Evolutionary conservation across 169 alveolate genomes (phyloP).

Genomic region (Cryptosporidium meleagridis): DNA sequence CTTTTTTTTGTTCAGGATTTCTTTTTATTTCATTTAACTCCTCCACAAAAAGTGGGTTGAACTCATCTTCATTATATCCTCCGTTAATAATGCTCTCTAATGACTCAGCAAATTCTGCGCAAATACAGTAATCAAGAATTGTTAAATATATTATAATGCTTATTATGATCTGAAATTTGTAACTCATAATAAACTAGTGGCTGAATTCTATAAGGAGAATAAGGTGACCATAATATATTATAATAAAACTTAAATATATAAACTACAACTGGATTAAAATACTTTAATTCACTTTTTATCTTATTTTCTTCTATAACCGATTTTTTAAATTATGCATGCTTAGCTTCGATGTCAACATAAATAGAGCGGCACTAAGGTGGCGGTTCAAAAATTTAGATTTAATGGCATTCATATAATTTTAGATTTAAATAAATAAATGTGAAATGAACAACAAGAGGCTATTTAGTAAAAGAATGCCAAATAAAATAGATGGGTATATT

Average conservation of each 20-base stretch:
- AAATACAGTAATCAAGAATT: constrained; percentile 4
- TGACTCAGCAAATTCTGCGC: constrained; percentile 14
- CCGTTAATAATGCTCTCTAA: constrained; percentile 3
- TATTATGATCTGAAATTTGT: background rate
- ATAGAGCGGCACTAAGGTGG: constrained; percentile 34
- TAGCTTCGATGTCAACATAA: background rate
- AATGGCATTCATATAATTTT: background rate
- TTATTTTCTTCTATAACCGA: background rate
- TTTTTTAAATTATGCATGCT: background rate
- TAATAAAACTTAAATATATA: background rate
- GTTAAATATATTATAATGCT: background rate
- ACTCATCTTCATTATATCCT: constrained; percentile 44
- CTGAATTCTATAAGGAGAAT: background rate
- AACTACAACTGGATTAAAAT: background rate
- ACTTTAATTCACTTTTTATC: background rate
- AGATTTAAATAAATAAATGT: constrained; percentile 8
- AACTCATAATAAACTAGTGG: constrained; percentile 1
- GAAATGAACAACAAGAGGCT: background rate
- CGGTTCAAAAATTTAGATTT: constrained; percentile 56
- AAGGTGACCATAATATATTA: background rate
- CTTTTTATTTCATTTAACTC: constrained; percentile 35
- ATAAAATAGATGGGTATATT: background rate
- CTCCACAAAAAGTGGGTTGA: constrained; percentile 43
- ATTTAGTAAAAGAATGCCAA: constrained; percentile 1
- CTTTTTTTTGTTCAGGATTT: constrained; percentile 18